phyloP scores from a whole-genome alignment of 192 early-diverging fungal species.

The Umbelopsis vinacea region DNA sequence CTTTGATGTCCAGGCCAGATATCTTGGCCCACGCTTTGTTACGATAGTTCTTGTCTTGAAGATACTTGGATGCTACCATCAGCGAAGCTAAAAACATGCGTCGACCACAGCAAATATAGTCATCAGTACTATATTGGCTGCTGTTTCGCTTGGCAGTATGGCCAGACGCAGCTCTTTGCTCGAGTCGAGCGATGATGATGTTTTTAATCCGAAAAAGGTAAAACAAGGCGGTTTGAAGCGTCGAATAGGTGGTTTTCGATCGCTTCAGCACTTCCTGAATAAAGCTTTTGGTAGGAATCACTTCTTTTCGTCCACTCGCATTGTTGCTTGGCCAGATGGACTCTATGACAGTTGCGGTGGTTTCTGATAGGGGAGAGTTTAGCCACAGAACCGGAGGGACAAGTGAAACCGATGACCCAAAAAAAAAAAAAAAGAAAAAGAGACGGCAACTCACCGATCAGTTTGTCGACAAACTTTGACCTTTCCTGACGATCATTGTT shows the following conservation, averaged over 20 bases:
- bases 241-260: slow-evolving; percentile 71
- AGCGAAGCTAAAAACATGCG: slow-evolving; percentile 85
- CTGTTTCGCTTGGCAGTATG: slow-evolving; percentile 30
- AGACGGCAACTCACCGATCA: background rate
- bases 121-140: slow-evolving; percentile 40
- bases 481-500: slow-evolving; percentile 22
- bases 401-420: background rate
- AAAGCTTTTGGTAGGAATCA: slow-evolving; percentile 60
- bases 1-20: slow-evolving; percentile 69
- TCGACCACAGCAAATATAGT: slow-evolving; percentile 68
- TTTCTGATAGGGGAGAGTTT: slow-evolving; percentile 44
- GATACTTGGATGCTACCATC: slow-evolving; percentile 86
- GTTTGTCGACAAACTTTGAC: slow-evolving; percentile 21
- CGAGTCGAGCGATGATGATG: slow-evolving; percentile 42
- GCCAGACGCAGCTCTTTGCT: slow-evolving; percentile 38
- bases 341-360: slow-evolving; percentile 68
- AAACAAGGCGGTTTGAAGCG: slow-evolving; percentile 71
- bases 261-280: slow-evolving; percentile 71
- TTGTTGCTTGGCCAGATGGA: slow-evolving; percentile 52
- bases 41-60: slow-evolving; percentile 81
- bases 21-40: slow-evolving; percentile 89
- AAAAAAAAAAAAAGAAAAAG: background rate
- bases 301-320: slow-evolving; percentile 40
- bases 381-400: background rate
- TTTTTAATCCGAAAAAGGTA: slow-evolving; percentile 66